Base-by-base conservation (phyloP, 2,329 filamentous ascomycete species). In the Paracamarosporium sp. region DNA sequence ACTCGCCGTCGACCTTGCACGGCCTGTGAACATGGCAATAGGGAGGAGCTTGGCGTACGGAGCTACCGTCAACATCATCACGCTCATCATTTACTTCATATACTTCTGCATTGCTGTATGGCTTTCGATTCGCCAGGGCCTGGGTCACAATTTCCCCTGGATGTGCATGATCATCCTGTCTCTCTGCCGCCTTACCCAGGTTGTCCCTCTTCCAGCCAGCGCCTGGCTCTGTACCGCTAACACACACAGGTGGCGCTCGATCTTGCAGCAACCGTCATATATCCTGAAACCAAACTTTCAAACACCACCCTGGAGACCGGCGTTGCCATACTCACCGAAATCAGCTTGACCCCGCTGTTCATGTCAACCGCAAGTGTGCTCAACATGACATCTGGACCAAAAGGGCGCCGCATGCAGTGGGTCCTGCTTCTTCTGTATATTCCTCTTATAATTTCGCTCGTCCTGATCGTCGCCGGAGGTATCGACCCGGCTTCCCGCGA, bases 391-490 rank as follows among this genome's bases (percentile, higher is more conserved):
- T 66, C 68, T 5, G 60, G 68, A 41, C 73, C 73, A 11, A 75
- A 75, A 53, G 73, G 73, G 41, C 64, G 73, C 28, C 69, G 72
- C 41, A 75, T 75, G 73, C 73, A 75, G 63, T 75, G 73, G 73
- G 69, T 75, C 50, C 63, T 75, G 30, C 60, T 75, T 9, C 61
- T 71, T 17, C 59, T 73, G 1, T 69, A 75, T 45, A 61, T 75
- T 43, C 73, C 73, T 6, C 61, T 75, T 20, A 54, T 72, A 22
- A 66, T 73, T 45, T 75, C 73, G 2, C 71, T 75, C 46, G 67
- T 74, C 48, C 66, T 75, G 35, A 75, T 74, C 50, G 65, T 75
- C 22, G 72, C 73, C 30, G 73, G 73, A 22, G 72, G 71, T 28
- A 74, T 75, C 48, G 73, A 75, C 62, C 69, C 67, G 15, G 69